phyloP scores from a whole-genome alignment of 257 asterid species.

The Nemophila menziesii region DNA sequence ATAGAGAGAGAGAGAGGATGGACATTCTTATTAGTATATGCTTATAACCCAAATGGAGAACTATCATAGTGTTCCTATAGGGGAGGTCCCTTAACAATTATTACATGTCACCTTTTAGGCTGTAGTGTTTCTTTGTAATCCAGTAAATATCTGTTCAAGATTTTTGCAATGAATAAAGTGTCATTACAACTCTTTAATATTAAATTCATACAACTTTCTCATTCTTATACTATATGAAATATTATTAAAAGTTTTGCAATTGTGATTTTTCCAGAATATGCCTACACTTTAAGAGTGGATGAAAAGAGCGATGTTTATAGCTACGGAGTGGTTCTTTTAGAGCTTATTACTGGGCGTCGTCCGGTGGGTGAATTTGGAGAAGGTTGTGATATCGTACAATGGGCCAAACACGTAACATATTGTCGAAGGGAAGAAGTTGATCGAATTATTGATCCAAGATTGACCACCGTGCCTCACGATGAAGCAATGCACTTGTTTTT shows the following conservation, averaged over 20 bases:
- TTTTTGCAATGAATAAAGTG: too few species aligned
- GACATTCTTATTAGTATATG: too few species aligned
- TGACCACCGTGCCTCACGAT: conserved; percentile 46
- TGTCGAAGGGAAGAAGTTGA: conserved; percentile 50
- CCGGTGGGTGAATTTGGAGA: conserved; percentile 43
- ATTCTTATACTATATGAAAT: not conserved
- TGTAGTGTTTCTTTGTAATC: too few species aligned
- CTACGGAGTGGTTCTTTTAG: conserved; percentile 32
- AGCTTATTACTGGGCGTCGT: conserved; percentile 31
- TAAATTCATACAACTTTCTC: not conserved
- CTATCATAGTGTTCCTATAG: too few species aligned
- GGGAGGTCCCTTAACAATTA: too few species aligned
- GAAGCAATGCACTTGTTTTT: conserved; percentile 75
- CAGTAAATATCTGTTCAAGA: too few species aligned
- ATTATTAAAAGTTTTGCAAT: not conserved
- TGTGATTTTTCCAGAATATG: conserved; percentile 24
- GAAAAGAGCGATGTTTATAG: conserved; percentile 43
- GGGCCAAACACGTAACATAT: conserved; percentile 51
- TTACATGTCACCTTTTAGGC: too few species aligned
- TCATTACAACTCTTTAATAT: too few species aligned
- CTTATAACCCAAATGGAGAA: too few species aligned
- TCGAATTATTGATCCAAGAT: conserved; percentile 48
- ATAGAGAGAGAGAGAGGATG: too few species aligned
- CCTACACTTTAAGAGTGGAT: conserved; percentile 32
- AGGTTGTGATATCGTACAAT: conserved; percentile 37